Evolutionary conservation across 1,284 basidiomycete species (phyloP).

Genomic region (Cronartium quercuum): DNA sequence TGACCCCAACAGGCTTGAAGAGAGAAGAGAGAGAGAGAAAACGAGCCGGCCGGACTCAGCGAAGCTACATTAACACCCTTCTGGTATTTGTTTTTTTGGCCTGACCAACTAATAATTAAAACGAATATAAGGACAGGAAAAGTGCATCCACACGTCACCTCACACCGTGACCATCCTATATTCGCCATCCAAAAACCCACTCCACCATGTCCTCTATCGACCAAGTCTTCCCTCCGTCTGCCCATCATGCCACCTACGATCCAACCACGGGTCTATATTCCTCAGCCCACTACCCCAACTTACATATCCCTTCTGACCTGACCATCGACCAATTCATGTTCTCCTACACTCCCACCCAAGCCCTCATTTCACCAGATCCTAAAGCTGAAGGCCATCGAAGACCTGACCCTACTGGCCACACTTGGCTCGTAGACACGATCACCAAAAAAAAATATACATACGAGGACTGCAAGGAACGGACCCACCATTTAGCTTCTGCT

Average conservation of each 20-base stretch:
- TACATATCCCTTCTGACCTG: slow-evolving; percentile 3
- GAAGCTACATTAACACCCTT: too few species aligned
- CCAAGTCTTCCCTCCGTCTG: too few species aligned
- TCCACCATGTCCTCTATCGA: too few species aligned
- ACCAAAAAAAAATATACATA: background rate
- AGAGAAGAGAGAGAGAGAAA: too few species aligned
- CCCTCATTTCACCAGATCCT: background rate
- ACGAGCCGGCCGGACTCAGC: too few species aligned
- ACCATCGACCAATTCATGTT: slow-evolving; percentile 21
- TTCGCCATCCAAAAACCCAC: too few species aligned
- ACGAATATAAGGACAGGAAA: too few species aligned
- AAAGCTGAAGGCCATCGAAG: background rate
- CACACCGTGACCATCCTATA: too few species aligned
- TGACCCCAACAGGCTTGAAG: too few species aligned
- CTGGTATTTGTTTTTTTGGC: too few species aligned
- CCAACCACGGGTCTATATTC: slow-evolving; percentile 3
- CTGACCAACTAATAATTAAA: too few species aligned
- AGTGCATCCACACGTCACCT: too few species aligned
- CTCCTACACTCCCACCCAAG: slow-evolving; percentile 1
- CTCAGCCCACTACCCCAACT: background rate
- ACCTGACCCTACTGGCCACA: background rate
- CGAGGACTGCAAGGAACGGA: background rate
- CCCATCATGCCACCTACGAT: slow-evolving; percentile 3
- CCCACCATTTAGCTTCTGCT: background rate
- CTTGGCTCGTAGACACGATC: background rate